A percentile compares a stretch with the other conserved stretches of the same genome.
phyloP scores from a whole-genome alignment of 495 filamentous ascomycete species.

The Neurospora sp. region DNA sequence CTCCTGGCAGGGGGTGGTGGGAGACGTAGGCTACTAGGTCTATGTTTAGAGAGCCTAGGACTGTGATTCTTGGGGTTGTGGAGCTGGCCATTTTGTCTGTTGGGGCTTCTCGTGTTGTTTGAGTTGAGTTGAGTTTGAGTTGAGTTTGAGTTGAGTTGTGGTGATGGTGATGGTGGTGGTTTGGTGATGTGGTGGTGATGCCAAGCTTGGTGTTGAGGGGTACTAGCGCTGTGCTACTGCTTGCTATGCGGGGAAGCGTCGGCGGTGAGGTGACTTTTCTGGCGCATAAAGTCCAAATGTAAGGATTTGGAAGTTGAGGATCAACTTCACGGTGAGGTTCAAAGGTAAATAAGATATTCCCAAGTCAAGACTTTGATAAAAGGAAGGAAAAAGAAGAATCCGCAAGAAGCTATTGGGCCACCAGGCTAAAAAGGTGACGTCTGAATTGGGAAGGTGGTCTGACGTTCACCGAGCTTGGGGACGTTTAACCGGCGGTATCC shows the following conservation, averaged over 20 bases:
- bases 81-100: slow-evolving; percentile 12
- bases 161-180: background rate
- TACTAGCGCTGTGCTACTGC: background rate
- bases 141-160: background rate
- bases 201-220: background rate
- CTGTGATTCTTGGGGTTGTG: slow-evolving; percentile 43
- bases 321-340: background rate
- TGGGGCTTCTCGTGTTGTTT: background rate
- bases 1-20: slow-evolving; percentile 71
- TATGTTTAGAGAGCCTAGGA: slow-evolving; percentile 88
- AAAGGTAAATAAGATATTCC: background rate
- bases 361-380: background rate
- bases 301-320: background rate
- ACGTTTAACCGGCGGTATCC: background rate
- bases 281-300: background rate
- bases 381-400: background rate
- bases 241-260: background rate
- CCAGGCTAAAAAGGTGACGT: background rate
- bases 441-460: background rate
- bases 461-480: background rate
- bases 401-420: background rate
- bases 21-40: slow-evolving; percentile 83
- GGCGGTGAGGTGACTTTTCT: background rate
- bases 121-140: background rate
- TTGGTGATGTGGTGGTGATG: background rate